phyloP scores from a whole-genome alignment of 2,329 filamentous ascomycete species.

The Pseudofabraea citricarpa region DNA sequence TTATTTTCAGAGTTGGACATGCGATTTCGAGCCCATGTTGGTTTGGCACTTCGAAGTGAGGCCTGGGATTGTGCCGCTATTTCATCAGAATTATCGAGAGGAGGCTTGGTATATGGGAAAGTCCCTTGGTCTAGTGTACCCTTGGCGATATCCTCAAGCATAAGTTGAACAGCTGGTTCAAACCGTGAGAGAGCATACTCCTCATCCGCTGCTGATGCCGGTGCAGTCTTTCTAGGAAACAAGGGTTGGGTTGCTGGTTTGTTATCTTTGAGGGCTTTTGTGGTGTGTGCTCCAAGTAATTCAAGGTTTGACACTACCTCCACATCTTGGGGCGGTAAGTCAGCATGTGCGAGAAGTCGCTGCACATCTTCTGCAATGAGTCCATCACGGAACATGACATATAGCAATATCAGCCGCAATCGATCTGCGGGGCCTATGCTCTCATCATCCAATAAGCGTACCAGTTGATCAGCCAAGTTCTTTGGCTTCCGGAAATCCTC shows the following conservation, averaged over 20 bases:
- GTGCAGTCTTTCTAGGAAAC: slow-evolving; percentile 63
- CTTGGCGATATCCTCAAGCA: slow-evolving; percentile 70
- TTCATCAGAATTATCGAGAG: slow-evolving; percentile 56
- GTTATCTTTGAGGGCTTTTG: slow-evolving; percentile 72
- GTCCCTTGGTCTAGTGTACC: slow-evolving; percentile 60
- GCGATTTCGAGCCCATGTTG: slow-evolving; percentile 88
- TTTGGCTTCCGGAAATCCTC: slow-evolving; percentile 91
- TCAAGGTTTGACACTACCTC: slow-evolving; percentile 74
- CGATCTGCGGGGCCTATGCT: slow-evolving; percentile 68
- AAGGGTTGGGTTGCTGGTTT: slow-evolving; percentile 61
- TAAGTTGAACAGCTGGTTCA: slow-evolving; percentile 73
- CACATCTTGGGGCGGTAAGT: slow-evolving; percentile 68
- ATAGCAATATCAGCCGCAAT: slow-evolving; percentile 79
- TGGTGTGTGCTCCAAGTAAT: slow-evolving; percentile 71
- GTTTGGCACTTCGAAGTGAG: slow-evolving; percentile 85
- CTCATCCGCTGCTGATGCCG: slow-evolving; percentile 54
- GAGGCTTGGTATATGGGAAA: slow-evolving; percentile 72
- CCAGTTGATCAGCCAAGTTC: slow-evolving; percentile 78
- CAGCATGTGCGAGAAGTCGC: slow-evolving; percentile 78
- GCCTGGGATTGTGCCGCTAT: slow-evolving; percentile 53
- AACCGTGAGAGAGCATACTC: slow-evolving; percentile 86
- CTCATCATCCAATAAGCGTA: slow-evolving; percentile 84
- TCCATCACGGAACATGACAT: slow-evolving; percentile 80
- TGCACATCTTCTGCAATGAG: slow-evolving; percentile 79
- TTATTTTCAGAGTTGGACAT: slow-evolving; percentile 72